Conservation (phyloP, 202 grass and related monocot species). For the Zizania palustris region DNA sequence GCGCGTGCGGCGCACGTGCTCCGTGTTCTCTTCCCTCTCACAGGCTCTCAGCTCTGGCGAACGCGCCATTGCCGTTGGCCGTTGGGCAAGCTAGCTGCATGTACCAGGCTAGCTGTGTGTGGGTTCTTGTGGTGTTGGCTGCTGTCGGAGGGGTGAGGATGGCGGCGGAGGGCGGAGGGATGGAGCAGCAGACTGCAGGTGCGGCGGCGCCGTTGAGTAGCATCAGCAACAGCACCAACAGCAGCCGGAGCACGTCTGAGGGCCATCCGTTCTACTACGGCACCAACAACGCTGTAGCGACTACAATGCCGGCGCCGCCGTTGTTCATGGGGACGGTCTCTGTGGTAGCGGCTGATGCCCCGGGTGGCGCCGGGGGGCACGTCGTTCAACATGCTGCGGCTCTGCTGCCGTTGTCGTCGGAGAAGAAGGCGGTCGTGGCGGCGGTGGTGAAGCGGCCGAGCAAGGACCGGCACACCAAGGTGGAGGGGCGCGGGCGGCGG, state of each 20-base stretch:
- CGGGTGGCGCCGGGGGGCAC: background rate
- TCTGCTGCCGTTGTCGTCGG: slow-evolving; percentile 21
- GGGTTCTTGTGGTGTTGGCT: background rate
- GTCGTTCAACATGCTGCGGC: slow-evolving; percentile 11
- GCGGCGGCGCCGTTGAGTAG: slow-evolving; percentile 63
- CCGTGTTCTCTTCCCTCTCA: background rate
- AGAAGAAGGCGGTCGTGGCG: slow-evolving; percentile 19
- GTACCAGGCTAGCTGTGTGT: background rate
- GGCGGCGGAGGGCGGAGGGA: background rate
- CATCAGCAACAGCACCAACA: slow-evolving; percentile 83
- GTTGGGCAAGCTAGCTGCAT: background rate
- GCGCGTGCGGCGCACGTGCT: slow-evolving; percentile 47
- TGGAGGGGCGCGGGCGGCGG: slow-evolving; percentile 70
- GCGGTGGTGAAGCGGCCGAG: slow-evolving; percentile 57
- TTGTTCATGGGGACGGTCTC: slow-evolving; percentile 75
- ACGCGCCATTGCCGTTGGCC: background rate
- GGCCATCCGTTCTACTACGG: slow-evolving; percentile 59
- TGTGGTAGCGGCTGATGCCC: background rate
- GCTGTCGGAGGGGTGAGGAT: too few species aligned
- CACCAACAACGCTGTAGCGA: background rate
- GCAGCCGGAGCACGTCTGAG: slow-evolving; percentile 60
- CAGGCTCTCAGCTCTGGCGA: slow-evolving; percentile 31
- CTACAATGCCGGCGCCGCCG: slow-evolving; percentile 8
- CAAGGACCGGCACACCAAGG: slow-evolving; percentile 95
- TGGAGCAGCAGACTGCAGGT: background rate